Conservation (phyloP, 176 grass and related monocot species). For the Metroxylon sagu region DNA sequence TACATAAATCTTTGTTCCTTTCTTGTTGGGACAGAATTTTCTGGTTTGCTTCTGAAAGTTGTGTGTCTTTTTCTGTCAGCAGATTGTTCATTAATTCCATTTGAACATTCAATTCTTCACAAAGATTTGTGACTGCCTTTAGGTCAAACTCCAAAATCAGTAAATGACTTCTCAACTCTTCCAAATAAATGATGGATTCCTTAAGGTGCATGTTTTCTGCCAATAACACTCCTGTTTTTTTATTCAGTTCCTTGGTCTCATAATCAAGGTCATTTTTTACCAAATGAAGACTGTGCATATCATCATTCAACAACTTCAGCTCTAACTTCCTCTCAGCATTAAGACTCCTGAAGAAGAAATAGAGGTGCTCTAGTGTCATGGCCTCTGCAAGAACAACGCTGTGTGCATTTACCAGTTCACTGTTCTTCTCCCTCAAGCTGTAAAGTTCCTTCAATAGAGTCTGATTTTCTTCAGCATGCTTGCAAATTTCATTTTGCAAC, state of each 20-base stretch:
- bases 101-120: conserved; percentile 47
- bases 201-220: conserved; percentile 57
- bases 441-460: conserved; percentile 35
- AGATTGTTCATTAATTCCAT: conserved; percentile 27
- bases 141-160: conserved; percentile 68
- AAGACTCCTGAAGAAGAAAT: conserved; percentile 62
- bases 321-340: conserved; percentile 61
- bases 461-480: conserved; percentile 37
- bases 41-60: conserved; percentile 49
- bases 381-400: conserved; percentile 33
- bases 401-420: conserved; percentile 39
- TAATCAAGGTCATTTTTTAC: conserved; percentile 38
- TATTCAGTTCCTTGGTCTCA: conserved; percentile 30
- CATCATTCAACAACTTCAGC: conserved; percentile 47
- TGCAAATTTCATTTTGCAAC: conserved; percentile 37
- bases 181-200: conserved; percentile 35
- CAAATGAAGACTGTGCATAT: conserved; percentile 54
- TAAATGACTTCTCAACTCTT: conserved; percentile 47
- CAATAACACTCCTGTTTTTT: conserved; percentile 30
- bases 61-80: conserved; percentile 35
- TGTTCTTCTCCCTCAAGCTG: conserved; percentile 31
- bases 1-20: conserved; percentile 41
- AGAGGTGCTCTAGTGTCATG: conserved; percentile 64
- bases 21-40: conserved; percentile 39
- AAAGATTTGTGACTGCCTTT: conserved; percentile 32